Evolutionary conservation across 2,329 filamentous ascomycete species (phyloP).

Genomic region (Fusarium albidum): DNA sequence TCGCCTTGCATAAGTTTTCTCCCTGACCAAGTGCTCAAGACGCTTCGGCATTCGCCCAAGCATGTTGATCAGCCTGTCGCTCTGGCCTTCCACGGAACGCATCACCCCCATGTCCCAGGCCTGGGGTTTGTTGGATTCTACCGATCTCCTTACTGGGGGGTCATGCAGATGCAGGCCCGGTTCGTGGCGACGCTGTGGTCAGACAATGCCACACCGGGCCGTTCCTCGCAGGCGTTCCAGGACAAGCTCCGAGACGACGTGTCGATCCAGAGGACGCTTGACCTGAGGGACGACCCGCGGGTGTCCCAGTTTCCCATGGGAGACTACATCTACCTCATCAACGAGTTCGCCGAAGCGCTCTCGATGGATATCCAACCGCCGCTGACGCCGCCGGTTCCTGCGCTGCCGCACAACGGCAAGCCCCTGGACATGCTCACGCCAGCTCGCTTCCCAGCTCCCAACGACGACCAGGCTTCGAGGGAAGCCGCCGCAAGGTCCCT

Average conservation of each 20-base stretch:
- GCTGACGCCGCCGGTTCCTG: slow-evolving; percentile 32
- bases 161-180: slow-evolving; percentile 86
- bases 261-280: slow-evolving; percentile 55
- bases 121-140: slow-evolving; percentile 87
- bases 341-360: slow-evolving; percentile 70
- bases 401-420: slow-evolving; percentile 50
- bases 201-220: slow-evolving; percentile 29
- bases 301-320: slow-evolving; percentile 82
- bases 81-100: slow-evolving; percentile 72
- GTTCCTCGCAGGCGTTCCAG: slow-evolving; percentile 42
- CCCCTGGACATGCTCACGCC: slow-evolving; percentile 65
- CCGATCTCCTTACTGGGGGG: slow-evolving; percentile 83
- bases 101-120: slow-evolving; percentile 66
- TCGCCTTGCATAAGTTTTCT: slow-evolving; percentile 72
- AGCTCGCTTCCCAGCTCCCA: slow-evolving; percentile 57
- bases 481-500: slow-evolving; percentile 54
- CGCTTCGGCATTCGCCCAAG: slow-evolving; percentile 64
- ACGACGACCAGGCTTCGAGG: slow-evolving; percentile 47
- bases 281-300: slow-evolving; percentile 60
- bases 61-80: slow-evolving; percentile 68
- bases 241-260: slow-evolving; percentile 54
- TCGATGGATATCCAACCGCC: slow-evolving; percentile 56
- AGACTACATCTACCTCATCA: slow-evolving; percentile 80
- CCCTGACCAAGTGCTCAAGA: slow-evolving; percentile 60
- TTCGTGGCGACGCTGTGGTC: slow-evolving; percentile 71